Evolutionary conservation across 2,329 filamentous ascomycete genomes (phyloP).

Genomic region (Aspergillus neoniger): DNA sequence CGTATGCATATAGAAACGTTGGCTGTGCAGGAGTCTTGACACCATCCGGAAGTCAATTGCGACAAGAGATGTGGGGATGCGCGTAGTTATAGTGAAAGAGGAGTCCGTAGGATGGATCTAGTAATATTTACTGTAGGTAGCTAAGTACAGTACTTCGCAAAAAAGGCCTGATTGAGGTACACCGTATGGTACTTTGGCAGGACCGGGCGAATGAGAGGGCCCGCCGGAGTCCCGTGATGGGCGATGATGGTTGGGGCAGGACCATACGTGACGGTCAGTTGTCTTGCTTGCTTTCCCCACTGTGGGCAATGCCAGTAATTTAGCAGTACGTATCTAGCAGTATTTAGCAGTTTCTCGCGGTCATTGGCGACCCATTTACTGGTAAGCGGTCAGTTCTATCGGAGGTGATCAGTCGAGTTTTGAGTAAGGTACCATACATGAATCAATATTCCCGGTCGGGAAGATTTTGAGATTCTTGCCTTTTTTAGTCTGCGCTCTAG

Average conservation of each 20-base stretch:
- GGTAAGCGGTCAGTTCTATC: too few species aligned
- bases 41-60: too few species aligned
- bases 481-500: background rate
- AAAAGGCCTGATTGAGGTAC: too few species aligned
- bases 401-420: too few species aligned
- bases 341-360: too few species aligned
- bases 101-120: background rate
- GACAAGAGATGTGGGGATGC: too few species aligned
- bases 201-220: background rate
- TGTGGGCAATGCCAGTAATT: too few species aligned
- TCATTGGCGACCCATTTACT: too few species aligned
- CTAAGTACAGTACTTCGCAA: background rate
- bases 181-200: background rate
- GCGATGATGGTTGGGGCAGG: background rate
- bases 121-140: background rate
- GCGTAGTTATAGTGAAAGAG: background rate
- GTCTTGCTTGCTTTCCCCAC: too few species aligned
- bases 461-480: background rate
- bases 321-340: too few species aligned
- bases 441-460: background rate
- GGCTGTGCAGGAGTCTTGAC: conserved; percentile 3
- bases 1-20: conserved; percentile 21
- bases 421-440: too few species aligned
- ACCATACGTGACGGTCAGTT: too few species aligned
- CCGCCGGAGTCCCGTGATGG: background rate